A percentile compares a stretch with the other conserved stretches of the same genome.
These are phyloP conservation scores for Flueggea neowawraea DNA, from an alignment of 441 rosid species.

Conservation along the genomic window DNA sequence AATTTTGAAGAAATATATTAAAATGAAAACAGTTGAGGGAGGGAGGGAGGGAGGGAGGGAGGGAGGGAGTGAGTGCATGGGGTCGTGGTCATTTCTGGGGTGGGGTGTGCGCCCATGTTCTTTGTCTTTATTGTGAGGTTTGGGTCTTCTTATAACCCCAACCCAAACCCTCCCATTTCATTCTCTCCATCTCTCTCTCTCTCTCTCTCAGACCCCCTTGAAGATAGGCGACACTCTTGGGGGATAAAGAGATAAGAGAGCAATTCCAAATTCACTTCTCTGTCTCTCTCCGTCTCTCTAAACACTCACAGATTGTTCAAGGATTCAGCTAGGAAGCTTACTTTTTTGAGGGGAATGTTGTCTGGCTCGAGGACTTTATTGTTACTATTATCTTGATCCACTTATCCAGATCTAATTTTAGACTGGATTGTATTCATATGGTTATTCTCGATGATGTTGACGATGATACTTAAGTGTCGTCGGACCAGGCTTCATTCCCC, in stretches of 20 bases:
- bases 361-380: slow-evolving; percentile 88
- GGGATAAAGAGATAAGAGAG: slow-evolving; percentile 35
- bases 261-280: slow-evolving; percentile 2
- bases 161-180: slow-evolving; percentile 40
- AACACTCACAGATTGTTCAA: slow-evolving; percentile 9
- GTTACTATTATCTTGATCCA: slow-evolving; percentile 14
- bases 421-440: neutral
- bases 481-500: slow-evolving; percentile 99
- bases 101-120: slow-evolving; percentile 13
- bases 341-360: slow-evolving; percentile 92
- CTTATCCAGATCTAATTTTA: neutral
- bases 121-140: slow-evolving; percentile 26
- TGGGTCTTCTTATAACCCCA: slow-evolving; percentile 41
- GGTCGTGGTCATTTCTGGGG: slow-evolving; percentile 66
- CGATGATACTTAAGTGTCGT: slow-evolving; percentile 40
- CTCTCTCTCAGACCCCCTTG: slow-evolving; percentile 42
- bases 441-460: neutral
- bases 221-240: slow-evolving; percentile 70
- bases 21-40: too few species aligned
- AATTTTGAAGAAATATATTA: neutral
- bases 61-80: slow-evolving; percentile 38
- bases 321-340: slow-evolving; percentile 28
- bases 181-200: slow-evolving; percentile 20
- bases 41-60: slow-evolving; percentile 4
- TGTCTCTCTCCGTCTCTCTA: neutral